Base-by-base conservation (phyloP, 495 filamentous ascomycete species). In the Articulospora tetracladia region DNA sequence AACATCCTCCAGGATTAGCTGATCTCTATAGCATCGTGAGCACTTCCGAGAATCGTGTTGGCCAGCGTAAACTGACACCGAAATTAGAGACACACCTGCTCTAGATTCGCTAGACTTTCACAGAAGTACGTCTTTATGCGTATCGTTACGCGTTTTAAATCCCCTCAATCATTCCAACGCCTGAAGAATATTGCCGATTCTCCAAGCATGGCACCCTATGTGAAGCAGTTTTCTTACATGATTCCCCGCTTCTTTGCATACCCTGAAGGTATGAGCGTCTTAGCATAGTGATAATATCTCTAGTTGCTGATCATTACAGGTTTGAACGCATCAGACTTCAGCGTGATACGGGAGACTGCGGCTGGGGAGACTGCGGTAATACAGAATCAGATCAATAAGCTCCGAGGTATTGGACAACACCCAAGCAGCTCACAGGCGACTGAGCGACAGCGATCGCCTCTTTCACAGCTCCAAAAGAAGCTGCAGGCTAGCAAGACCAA, bases 161-260 rank as follows among this genome's bases (percentile, higher is more conserved):
- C 30, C 8, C 17, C 39, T 17, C 3, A 19, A 44, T 7, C 39
- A 34, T 34, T 34, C 30, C 30, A 34, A 34, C 6, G 30, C 6
- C 30, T 34, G 30, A 34, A 6, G 15, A 34, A 34, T 6, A 34
- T 34, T 34, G 30, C 30, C 30, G 30, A 32, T 32, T 32, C 30
- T 4, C 30, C 30, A 13, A 32, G 17, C 39, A 44, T 15, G 39
- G 39, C 39, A 12, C 8, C 39, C 3, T 17, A 44, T n/a, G 39
- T 44, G 4, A 83, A 78, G 70, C 82, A 85, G 66, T 83, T 90
- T 69, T 86, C 83, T 64, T 90, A 90, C 69, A 80, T 90, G 73
- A 82, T 90, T 68, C 85, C 85, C 66, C 84, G 80, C 55, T 87
- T 88, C 70, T 44, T 44, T n/a, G 39, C 11, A 44, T 89, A 89